Percentiles rank a stretch among this genome's conserved stretches.
Evolutionary conservation across 2,329 filamentous ascomycete species (phyloP).

Genomic region (Aspergillus ustus): DNA sequence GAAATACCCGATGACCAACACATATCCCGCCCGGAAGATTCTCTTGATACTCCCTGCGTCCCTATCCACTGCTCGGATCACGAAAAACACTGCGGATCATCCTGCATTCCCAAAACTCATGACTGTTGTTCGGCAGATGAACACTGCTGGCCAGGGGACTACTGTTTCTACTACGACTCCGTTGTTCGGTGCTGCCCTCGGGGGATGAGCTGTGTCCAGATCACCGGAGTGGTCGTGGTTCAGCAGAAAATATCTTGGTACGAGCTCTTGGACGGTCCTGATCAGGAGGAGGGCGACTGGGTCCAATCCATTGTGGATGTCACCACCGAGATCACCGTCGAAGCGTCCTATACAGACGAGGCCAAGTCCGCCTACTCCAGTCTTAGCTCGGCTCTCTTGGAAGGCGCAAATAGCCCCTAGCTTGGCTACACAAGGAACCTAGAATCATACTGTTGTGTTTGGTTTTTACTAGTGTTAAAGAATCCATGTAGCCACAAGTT

Average conservation of each 20-base stretch:
- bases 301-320: not conserved
- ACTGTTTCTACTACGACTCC: not conserved
- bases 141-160: constrained; percentile 1
- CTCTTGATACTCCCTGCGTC: no score
- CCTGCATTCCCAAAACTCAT: constrained; percentile 4
- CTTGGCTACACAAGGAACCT: no score
- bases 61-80: not conserved
- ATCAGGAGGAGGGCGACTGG: not conserved
- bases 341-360: constrained; percentile 1
- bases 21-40: no score
- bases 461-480: no score
- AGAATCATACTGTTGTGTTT: no score
- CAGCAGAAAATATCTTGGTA: constrained; percentile 3
- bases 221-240: not conserved
- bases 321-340: not conserved
- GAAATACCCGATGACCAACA: no score
- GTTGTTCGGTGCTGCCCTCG: not conserved
- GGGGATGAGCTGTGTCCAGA: constrained; percentile 2
- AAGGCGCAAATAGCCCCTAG: no score
- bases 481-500: no score
- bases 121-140: constrained; percentile 6
- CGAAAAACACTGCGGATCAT: not conserved
- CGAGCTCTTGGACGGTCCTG: not conserved
- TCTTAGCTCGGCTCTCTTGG: not conserved
- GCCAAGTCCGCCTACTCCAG: not conserved